Conservation (phyloP, 176 grass and related monocot genomes). For the Tuctoria greenei region DNA sequence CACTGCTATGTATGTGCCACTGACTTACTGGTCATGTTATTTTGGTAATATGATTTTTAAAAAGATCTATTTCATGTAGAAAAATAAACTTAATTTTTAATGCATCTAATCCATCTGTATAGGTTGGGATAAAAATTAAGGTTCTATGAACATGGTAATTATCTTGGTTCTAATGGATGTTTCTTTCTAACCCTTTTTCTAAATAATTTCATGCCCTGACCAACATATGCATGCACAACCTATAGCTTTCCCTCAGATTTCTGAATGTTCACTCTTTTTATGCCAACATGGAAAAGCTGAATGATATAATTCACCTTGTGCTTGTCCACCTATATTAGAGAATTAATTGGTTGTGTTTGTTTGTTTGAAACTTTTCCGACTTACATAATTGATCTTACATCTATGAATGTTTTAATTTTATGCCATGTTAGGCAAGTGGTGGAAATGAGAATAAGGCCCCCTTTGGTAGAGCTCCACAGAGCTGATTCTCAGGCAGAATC, state of each 20-base stretch:
- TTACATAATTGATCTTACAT: constrained; percentile 23
- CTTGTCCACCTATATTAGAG: too few species aligned
- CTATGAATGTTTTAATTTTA: constrained; percentile 7
- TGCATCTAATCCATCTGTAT: constrained; percentile 4
- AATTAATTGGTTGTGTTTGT: not conserved
- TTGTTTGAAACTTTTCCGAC: constrained; percentile 9
- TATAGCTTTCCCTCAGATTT: constrained; percentile 18
- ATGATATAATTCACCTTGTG: too few species aligned
- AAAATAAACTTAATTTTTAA: not conserved
- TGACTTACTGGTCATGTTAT: not conserved
- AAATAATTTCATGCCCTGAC: not conserved
- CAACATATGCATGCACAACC: not conserved
- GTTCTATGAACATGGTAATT: not conserved
- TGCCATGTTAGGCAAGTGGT: constrained; percentile 3
- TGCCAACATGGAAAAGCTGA: not conserved
- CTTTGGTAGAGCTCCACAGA: too few species aligned
- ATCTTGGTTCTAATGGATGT: not conserved
- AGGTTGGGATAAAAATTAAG: not conserved
- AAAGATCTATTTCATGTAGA: not conserved
- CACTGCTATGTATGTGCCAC: not conserved
- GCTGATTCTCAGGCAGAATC: too few species aligned
- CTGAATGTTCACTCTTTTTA: not conserved
- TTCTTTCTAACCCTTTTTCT: not conserved
- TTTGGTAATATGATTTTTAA: not conserved
- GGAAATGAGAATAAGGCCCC: constrained; percentile 36